Evolutionary conservation across 768 basidiomycete species (phyloP).

Genomic region (Baorangia bicolor): DNA sequence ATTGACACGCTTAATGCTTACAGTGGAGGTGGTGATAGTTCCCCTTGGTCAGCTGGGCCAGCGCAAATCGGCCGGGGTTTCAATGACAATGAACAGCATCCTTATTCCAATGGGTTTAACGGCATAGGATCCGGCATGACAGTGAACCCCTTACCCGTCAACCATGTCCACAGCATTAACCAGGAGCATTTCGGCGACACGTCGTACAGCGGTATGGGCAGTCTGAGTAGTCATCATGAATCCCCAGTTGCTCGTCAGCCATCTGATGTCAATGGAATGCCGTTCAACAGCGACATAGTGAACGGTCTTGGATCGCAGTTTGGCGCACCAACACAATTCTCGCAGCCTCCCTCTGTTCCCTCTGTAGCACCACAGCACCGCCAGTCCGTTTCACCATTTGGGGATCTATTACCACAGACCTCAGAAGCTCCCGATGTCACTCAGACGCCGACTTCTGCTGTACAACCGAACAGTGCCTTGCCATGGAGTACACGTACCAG

Average conservation of each 20-base stretch:
- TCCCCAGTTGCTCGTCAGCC: conserved; percentile 23
- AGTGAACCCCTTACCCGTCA: conserved; percentile 18
- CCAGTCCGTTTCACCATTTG: conserved; percentile 23
- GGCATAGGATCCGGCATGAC: conserved; percentile 18
- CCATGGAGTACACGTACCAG: conserved; percentile 25
- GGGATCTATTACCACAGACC: conserved; percentile 20
- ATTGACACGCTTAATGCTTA: conserved; percentile 43
- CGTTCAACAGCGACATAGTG: conserved; percentile 15
- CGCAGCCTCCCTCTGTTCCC: conserved; percentile 24
- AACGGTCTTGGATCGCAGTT: conserved; percentile 27
- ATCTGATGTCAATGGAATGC: conserved; percentile 24
- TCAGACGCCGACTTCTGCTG: conserved; percentile 23
- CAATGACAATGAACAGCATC: conserved; percentile 20
- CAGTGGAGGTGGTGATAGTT: conserved; percentile 28
- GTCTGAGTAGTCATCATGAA: conserved; percentile 21
- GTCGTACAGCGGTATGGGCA: conserved; percentile 23
- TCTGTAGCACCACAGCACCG: conserved; percentile 18
- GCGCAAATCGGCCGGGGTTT: conserved; percentile 22
- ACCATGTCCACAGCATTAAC: conserved; percentile 22
- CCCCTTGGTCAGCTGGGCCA: conserved; percentile 37
- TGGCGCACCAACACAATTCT: conserved; percentile 12
- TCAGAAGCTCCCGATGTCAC: conserved; percentile 15
- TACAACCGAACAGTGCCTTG: conserved; percentile 20
- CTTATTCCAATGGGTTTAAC: conserved; percentile 28
- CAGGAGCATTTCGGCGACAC: conserved; percentile 30